These are phyloP conservation scores for Rhodomyrtus psidioides DNA, from an alignment of 441 rosid species.

Conservation along the genomic window DNA sequence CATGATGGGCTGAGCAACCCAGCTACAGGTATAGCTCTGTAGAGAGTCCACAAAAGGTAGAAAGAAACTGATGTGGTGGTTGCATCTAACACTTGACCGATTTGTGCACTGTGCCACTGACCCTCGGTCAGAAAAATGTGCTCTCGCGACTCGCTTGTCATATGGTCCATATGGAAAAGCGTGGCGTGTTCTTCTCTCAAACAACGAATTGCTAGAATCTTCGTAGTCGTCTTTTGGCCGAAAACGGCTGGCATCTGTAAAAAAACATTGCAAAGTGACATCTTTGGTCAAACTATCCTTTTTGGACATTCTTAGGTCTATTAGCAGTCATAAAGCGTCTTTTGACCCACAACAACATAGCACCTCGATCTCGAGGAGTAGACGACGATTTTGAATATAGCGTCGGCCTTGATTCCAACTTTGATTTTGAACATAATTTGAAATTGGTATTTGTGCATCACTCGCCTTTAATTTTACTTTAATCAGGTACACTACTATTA, in stretches of 20 bases:
- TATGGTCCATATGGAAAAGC: neutral
- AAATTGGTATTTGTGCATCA: neutral
- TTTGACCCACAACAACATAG: no score
- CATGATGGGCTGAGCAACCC: neutral
- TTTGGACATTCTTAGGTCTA: neutral
- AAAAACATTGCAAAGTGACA: no score
- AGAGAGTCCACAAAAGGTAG: neutral
- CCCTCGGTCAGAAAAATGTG: neutral
- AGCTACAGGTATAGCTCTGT: neutral
- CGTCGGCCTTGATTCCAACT: neutral
- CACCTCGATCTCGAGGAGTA: no score
- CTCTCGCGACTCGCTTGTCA: neutral
- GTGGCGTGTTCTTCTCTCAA: neutral
- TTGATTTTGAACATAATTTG: neutral
- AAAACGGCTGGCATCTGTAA: neutral
- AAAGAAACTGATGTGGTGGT: neutral
- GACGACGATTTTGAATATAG: no score
- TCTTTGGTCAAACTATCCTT: neutral
- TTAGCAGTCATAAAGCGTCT: no score
- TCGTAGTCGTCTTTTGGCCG: neutral
- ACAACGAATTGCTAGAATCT: neutral
- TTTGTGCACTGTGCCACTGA: neutral
- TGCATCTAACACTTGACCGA: neutral
- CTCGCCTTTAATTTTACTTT: neutral
- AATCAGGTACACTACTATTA: accelerated